A percentile compares a stretch with the other conserved stretches of the same genome.
These are phyloP conservation scores for Rhododendron henanense DNA, from an alignment of 148 eudicot genomes.

Conservation along the genomic window DNA sequence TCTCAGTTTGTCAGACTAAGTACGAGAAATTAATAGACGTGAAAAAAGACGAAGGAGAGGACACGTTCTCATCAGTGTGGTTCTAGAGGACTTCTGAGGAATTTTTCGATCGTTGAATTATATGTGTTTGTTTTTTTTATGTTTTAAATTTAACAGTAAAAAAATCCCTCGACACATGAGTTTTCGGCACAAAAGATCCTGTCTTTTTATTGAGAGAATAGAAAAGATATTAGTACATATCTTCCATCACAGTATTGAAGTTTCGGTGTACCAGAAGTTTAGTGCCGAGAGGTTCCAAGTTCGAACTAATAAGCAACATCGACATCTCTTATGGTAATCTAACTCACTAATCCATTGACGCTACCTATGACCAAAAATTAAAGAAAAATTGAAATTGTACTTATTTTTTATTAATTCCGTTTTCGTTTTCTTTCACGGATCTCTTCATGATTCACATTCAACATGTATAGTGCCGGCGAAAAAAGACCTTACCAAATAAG, in stretches of 20 bases:
- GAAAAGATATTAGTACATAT: no score
- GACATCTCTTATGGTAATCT: no score
- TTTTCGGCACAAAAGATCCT: no score
- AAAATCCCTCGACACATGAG: no score
- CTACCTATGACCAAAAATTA: background rate
- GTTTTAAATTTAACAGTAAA: no score
- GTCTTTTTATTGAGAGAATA: no score
- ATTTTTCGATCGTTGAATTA: no score
- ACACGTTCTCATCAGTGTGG: no score
- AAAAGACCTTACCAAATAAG: no score
- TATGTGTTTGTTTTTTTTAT: no score
- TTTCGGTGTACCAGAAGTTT: background rate
- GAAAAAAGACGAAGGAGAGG: background rate
- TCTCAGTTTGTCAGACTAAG: background rate
- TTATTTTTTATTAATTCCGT: no score
- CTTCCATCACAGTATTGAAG: background rate
- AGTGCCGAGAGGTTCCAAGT: background rate
- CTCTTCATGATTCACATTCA: background rate
- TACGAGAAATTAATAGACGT: background rate
- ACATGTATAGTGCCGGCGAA: background rate
- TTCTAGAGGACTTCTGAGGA: no score
- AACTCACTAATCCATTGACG: background rate
- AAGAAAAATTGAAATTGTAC: background rate
- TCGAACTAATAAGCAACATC: background rate
- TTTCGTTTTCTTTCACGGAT: background rate